Percentiles rank a stretch among this genome's conserved stretches.
phyloP scores from a whole-genome alignment of 148 eudicot genomes.

The Spergularia bocconei region DNA sequence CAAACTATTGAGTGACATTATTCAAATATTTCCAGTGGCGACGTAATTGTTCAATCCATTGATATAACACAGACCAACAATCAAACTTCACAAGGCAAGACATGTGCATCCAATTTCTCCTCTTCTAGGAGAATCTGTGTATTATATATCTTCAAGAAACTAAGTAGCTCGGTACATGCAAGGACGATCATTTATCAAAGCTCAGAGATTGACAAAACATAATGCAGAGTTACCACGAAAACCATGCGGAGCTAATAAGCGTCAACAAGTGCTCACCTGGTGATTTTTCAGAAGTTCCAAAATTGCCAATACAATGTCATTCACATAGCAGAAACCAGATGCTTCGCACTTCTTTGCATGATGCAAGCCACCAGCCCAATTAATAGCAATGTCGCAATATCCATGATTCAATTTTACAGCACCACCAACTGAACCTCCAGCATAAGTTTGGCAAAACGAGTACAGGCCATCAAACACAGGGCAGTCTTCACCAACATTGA shows the following conservation, averaged over 20 bases:
- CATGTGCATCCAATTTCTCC: neutral
- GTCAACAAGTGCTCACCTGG: conserved; percentile 38
- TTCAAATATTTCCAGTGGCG: neutral
- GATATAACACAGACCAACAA: neutral
- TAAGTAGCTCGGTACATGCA: neutral
- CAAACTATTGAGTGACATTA: neutral
- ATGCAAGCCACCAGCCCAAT: conserved; percentile 74
- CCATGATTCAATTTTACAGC: conserved; percentile 62
- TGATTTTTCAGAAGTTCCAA: conserved; percentile 63
- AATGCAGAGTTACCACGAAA: neutral
- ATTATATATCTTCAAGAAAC: neutral
- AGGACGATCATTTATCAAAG: neutral
- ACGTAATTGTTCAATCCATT: neutral
- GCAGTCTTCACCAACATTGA: conserved; percentile 76
- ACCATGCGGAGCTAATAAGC: neutral
- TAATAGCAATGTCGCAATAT: conserved; percentile 53
- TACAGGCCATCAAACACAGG: conserved; percentile 67
- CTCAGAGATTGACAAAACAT: neutral
- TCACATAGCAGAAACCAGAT: conserved; percentile 68
- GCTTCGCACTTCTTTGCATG: conserved; percentile 75
- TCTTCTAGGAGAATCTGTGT: neutral
- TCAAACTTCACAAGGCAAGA: neutral
- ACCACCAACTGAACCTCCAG: conserved; percentile 66
- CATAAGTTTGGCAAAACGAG: conserved; percentile 65
- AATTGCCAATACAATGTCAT: conserved; percentile 61